These are phyloP conservation scores for Acaromyces ingoldii DNA, from an alignment of 1,284 basidiomycete genomes.

Conservation along the genomic window DNA sequence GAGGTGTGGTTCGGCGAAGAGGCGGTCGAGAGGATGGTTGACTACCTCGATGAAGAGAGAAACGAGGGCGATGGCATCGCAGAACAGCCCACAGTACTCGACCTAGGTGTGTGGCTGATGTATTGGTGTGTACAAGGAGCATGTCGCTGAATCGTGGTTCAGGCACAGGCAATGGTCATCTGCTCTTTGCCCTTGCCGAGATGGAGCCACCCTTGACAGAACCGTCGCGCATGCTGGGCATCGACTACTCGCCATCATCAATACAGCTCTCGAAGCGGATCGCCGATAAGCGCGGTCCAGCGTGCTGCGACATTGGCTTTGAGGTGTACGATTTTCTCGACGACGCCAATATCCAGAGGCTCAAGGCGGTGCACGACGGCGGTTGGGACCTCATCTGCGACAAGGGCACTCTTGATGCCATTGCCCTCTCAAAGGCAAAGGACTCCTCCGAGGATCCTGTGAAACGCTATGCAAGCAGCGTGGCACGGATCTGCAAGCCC, in stretches of 20 bases:
- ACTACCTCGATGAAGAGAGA: conserved; percentile 20
- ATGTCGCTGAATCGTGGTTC: not conserved
- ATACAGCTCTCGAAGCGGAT: conserved; percentile 23
- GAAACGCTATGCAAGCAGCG: not conserved
- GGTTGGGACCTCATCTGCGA: conserved; percentile 53
- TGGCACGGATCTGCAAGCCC: conserved; percentile 18
- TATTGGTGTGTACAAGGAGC: not conserved
- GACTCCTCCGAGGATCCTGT: not conserved
- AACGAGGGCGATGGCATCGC: conserved; percentile 3
- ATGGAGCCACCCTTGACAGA: conserved; percentile 53
- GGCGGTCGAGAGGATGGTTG: conserved; percentile 70
- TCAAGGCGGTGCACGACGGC: no score
- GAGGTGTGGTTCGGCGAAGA: conserved; percentile 86
- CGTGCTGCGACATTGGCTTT: conserved; percentile 44
- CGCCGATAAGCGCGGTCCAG: conserved; percentile 18
- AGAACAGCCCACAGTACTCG: conserved; percentile 20
- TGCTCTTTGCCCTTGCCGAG: conserved; percentile 64
- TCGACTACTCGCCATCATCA: conserved; percentile 65
- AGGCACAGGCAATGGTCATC: conserved; percentile 77
- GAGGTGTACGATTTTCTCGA: conserved; percentile 47
- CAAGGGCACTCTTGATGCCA: conserved; percentile 39
- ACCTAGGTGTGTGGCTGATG: conserved; percentile 50
- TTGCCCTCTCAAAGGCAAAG: not conserved
- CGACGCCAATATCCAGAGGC: conserved; percentile 2
- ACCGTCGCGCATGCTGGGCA: conserved; percentile 60